Evolutionary conservation across 2,329 filamentous ascomycete species (phyloP), one percentile per base, ranked within the genome.

Genomic region (Chrysoporthe cubensis): DNA sequence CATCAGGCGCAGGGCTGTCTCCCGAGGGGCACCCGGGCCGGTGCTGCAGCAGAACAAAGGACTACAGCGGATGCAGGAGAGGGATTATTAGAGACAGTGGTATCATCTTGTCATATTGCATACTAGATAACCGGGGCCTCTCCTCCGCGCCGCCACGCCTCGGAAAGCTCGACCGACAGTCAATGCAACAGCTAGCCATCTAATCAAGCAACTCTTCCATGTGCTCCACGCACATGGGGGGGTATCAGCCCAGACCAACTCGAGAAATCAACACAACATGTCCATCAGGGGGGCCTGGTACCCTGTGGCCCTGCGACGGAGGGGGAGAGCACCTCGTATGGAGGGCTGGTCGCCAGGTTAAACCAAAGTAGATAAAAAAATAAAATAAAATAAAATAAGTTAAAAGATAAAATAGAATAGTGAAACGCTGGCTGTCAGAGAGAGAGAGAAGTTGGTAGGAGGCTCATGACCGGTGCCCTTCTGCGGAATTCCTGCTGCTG

Each of bases 161-260:
- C 21, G n/a, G 21, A 34, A 14, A 11, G 8, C 60, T 13, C 9
- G 14, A 40, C 14, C 1, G 44, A n/a, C 1, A 40, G 52, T n/a
- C 44, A 54, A 34, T 16, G 50, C 3, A 54, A 5, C 1, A 54
- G 4, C 50, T 54, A 52, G 48, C 46, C 48, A 16, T 26, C n/a
- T 52, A 40, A 61, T 32, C 32, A 64, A 64, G 48, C 34, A 50
- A 67, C 26, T 54, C 44, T 67, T 52, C 40, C 44, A 69, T 66
- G 67, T 67, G 67, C 67, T 18, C 32, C 44, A 14, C 64, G 67
- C 67, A 69, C 67, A 69, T 64, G 60, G 54, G 66, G 67, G 66
- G 67, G 67, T 69, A 69, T 69, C 67, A 63, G 65, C 60, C 65
- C 61, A 60, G 40, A 54, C 40, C 56, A 48, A 57, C 9, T 62